Base-by-base conservation (phyloP, 768 basidiomycete species). In the Phlebiopsis gigantea region DNA sequence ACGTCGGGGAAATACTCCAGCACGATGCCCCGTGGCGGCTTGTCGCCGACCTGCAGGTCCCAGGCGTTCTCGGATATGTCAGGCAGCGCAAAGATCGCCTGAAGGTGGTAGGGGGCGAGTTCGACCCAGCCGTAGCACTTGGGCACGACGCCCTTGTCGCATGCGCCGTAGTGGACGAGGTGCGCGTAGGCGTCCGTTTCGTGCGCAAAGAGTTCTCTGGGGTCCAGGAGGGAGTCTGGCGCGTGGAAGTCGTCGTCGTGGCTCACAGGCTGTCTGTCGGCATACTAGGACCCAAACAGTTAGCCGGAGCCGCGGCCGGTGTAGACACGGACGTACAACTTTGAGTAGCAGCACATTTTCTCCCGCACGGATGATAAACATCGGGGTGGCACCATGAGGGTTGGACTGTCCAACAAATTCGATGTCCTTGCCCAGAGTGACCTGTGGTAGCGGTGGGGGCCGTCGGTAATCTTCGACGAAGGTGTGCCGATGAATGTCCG, bases 111-210 rank as follows among this genome's bases (percentile, higher is more conserved):
- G 5, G 47, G 28, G 2, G 47, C 7, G 8, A 74, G 55, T 8
- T 43, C 39, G 25, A 59, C n/a, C 61, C 61, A 63, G 12, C 62
- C 62, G 45, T 55, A 61, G 51, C 62, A 63, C 2, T 39, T 28
- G 7, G 59, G 62, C 7, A 60, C 62, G 5, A 45, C 15, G n/a
- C 56, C 56, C 15, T 50, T 55, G n/a, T 21, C 43, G 30, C 47
- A 61, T 4, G 51, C 50, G 22, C 62, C 62, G 31, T 50, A 48
- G 30, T 63, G 59, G 2, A 52, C 9, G 17, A 63, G 59, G 25
- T 61, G 56, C 1, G 56, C 59, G 28, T 63, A 63, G 2, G 57
- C 59, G 4, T 56, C 47, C 14, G 15, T 14, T 24, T 63, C 59
- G 5, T 28, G 26, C 8, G 46, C 28, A 25, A 63, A 63, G 21